Base-by-base conservation (phyloP, 495 filamentous ascomycete species). In the Aspergillus steynii region DNA sequence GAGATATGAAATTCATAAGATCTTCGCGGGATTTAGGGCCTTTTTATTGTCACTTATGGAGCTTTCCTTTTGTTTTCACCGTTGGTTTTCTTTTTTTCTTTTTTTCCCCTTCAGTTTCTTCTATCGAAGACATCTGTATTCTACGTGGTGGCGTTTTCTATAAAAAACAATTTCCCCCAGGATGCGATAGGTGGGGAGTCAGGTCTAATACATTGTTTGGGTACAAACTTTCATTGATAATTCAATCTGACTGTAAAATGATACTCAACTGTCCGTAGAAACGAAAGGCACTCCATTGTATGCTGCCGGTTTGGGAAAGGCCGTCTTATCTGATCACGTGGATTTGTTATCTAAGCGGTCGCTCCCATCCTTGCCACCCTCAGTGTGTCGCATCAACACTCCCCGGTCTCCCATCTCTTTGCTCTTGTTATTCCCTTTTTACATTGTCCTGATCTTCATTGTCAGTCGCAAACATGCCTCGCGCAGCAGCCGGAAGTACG, bases 401-500 rank as follows among this genome's bases (percentile, higher is more conserved):
- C 47, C 47, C 15, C 15, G 6, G 6, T 7, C 48, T 8, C 25
- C 20, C 15, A 2, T 26, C 5, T 29, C 48, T 27, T 7, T 5
- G n/a, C 20, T 1, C 48, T 50, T 25, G 2, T 28, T 25, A 27
- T 8, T 50, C 20, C 15, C 20, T 50, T 7, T 50, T 26, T 27
- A 7, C 1, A 50, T 7, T 50, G 1, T 26, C 1, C 5, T 29
- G 8, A 27, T 1, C 12, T 14, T 20, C 15, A 9, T 34, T 20
- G 25, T n/a, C 54, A 27, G 26, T 37, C 32, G 34, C n/a, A 79
- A 90, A 68, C n/a, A 99, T 98, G 96, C 90, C 90, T 57, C 88
- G 88, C 77, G 96, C 96, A 61, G 95, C 98, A 80, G 86, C 90
- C 26, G 96, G 95, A 28, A 87, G 85, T 31, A 91, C 86, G 4